These are phyloP conservation scores for Aspergillus chevalieri DNA, from an alignment of 2,329 filamentous ascomycete species.

Conservation along the genomic window DNA sequence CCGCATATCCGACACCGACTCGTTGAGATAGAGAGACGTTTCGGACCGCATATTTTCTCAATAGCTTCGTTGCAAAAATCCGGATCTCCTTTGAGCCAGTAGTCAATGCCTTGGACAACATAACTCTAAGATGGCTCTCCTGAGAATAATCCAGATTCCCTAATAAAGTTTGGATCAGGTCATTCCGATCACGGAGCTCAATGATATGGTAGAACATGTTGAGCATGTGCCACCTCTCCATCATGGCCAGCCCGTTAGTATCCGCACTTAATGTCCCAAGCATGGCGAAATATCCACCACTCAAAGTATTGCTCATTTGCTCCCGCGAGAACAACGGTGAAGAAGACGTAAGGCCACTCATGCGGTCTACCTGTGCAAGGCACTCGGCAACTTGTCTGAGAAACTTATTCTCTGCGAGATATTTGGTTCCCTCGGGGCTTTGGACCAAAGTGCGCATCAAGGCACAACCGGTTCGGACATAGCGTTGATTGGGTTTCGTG, in stretches of 20 bases:
- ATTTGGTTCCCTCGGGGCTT: slow-evolving; percentile 75
- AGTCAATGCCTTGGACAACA: slow-evolving; percentile 89
- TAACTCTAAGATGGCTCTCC: slow-evolving; percentile 80
- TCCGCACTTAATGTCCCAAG: slow-evolving; percentile 81
- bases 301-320: slow-evolving; percentile 77
- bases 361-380: slow-evolving; percentile 86
- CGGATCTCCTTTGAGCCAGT: slow-evolving; percentile 85
- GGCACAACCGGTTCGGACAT: slow-evolving; percentile 82
- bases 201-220: slow-evolving; percentile 99
- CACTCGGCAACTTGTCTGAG: slow-evolving; percentile 92
- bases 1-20: slow-evolving; percentile 58
- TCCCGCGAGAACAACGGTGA: slow-evolving; percentile 84
- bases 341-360: slow-evolving; percentile 61
- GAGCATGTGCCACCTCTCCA: slow-evolving; percentile 95
- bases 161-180: slow-evolving; percentile 81
- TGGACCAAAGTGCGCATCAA: slow-evolving; percentile 81
- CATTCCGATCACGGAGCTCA: slow-evolving; percentile 81
- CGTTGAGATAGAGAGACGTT: slow-evolving; percentile 37
- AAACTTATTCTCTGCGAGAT: slow-evolving; percentile 85
- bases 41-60: slow-evolving; percentile 76
- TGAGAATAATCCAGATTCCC: slow-evolving; percentile 89
- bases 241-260: slow-evolving; percentile 73
- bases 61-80: slow-evolving; percentile 78
- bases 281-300: slow-evolving; percentile 89
- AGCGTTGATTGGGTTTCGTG: slow-evolving; percentile 88